Percentiles rank a stretch among this genome's conserved stretches.
Evolutionary conservation across 768 basidiomycete species (phyloP).

Genomic region (Amanita pseudoporphyria): DNA sequence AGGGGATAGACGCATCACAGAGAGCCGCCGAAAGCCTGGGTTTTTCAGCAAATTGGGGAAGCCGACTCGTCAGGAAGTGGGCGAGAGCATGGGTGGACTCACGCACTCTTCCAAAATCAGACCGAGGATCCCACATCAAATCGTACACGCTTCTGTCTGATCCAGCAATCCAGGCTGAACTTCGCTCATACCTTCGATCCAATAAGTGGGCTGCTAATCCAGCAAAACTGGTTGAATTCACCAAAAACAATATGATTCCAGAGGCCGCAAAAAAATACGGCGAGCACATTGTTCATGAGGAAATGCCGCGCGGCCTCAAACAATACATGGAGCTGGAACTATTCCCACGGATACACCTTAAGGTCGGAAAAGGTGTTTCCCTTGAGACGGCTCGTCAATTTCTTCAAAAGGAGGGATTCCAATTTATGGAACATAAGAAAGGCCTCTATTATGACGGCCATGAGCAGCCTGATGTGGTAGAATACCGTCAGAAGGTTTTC

Average conservation of each 20-base stretch:
- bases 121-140: slow-evolving; percentile 18
- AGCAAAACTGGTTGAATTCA: slow-evolving; percentile 20
- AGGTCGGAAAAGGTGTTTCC: slow-evolving; percentile 20
- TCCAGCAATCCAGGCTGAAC: slow-evolving; percentile 18
- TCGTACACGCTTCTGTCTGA: slow-evolving; percentile 19
- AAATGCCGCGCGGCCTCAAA: slow-evolving; percentile 26
- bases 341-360: slow-evolving; percentile 21
- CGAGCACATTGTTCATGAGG: slow-evolving; percentile 16
- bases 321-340: slow-evolving; percentile 24
- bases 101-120: slow-evolving; percentile 16
- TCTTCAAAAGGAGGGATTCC: slow-evolving; percentile 21
- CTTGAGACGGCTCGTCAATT: slow-evolving; percentile 22
- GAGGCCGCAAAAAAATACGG: slow-evolving; percentile 20
- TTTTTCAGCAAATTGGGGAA: slow-evolving; percentile 21
- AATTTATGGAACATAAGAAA: slow-evolving; percentile 13
- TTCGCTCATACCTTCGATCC: slow-evolving; percentile 19
- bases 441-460: slow-evolving; percentile 30
- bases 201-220: slow-evolving; percentile 29
- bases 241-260: slow-evolving; percentile 16
- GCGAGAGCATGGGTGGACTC: slow-evolving; percentile 15
- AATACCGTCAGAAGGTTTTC: slow-evolving; percentile 21
- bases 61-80: slow-evolving; percentile 18
- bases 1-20: slow-evolving; percentile 15
- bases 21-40: slow-evolving; percentile 21
- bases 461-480: slow-evolving; percentile 24